phyloP scores from a whole-genome alignment of 805 yeast species.

The Starmerella potacharoeniae region DNA sequence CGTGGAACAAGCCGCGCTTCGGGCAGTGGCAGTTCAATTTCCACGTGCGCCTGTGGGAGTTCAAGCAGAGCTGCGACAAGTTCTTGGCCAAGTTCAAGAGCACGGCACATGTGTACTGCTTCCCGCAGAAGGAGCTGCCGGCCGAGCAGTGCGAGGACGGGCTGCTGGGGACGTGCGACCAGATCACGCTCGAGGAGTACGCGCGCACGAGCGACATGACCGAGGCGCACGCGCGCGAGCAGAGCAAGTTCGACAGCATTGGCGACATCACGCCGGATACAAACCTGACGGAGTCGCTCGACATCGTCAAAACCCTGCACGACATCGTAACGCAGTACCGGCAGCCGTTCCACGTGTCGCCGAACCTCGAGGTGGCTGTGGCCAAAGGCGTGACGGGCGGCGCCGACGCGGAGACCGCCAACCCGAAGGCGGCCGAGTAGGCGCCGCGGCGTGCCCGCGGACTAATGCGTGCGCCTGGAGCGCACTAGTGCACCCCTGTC shows the following conservation, averaged over 20 bases:
- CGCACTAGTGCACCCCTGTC: background rate
- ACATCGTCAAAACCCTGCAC: background rate
- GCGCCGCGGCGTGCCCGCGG: too few relatives aligned
- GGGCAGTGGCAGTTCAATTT: slow-evolving; percentile 20
- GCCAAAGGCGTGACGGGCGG: background rate
- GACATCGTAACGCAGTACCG: background rate
- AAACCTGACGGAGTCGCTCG: background rate
- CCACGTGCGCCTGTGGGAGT: slow-evolving; percentile 17
- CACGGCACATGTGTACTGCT: slow-evolving; percentile 9
- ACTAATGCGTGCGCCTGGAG: background rate
- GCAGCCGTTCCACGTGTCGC: slow-evolving; percentile 4
- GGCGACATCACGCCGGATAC: background rate
- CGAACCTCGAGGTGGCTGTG: background rate
- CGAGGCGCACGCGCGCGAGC: slow-evolving; percentile 3
- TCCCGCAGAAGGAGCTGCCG: slow-evolving; percentile 4
- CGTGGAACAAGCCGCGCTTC: slow-evolving; percentile 18
- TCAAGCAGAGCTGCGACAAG: slow-evolving; percentile 8
- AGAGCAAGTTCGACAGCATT: background rate
- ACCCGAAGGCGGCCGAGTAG: background rate
- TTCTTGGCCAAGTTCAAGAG: background rate
- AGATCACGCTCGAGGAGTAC: slow-evolving; percentile 1
- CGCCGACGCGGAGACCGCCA: background rate
- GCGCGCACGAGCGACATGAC: slow-evolving; percentile 7
- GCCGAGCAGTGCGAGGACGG: slow-evolving; percentile 5
- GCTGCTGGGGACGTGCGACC: slow-evolving; percentile 12